These are phyloP conservation scores for Coix lacrymajobi DNA, from an alignment of 176 grass and related monocot genomes.

Conservation along the genomic window DNA sequence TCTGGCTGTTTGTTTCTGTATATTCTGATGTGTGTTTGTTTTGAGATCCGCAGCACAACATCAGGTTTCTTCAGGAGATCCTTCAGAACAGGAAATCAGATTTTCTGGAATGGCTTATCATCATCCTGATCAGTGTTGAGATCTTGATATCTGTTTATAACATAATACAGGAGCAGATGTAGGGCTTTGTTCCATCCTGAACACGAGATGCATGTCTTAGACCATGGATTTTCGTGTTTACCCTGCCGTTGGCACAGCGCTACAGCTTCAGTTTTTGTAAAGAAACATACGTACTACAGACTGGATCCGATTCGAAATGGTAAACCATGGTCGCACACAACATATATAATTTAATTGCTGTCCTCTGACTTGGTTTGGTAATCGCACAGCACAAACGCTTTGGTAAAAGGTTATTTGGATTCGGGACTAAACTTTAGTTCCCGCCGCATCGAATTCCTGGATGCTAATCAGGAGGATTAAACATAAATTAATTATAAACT, in stretches of 20 bases:
- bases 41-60: slow-evolving; percentile 66
- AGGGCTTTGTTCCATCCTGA: neutral
- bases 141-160: slow-evolving; percentile 93
- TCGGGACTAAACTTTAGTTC: too few relatives aligned
- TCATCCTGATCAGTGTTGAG: slow-evolving; percentile 84
- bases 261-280: neutral
- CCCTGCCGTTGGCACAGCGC: neutral
- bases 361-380: neutral
- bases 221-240: neutral
- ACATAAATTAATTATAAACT: too few relatives aligned
- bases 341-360: neutral
- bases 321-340: neutral
- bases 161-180: slow-evolving; percentile 78
- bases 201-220: too few relatives aligned
- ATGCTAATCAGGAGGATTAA: too few relatives aligned
- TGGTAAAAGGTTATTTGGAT: too few relatives aligned
- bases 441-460: too few relatives aligned
- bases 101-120: slow-evolving; percentile 93
- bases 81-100: slow-evolving; percentile 89
- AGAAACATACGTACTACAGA: neutral
- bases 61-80: slow-evolving; percentile 90
- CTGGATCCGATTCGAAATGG: neutral
- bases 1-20: neutral
- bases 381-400: too few relatives aligned
- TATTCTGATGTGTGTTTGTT: neutral